Evolutionary conservation across 1,284 basidiomycete species (phyloP).

Genomic region (Fereydounia khargensis): DNA sequence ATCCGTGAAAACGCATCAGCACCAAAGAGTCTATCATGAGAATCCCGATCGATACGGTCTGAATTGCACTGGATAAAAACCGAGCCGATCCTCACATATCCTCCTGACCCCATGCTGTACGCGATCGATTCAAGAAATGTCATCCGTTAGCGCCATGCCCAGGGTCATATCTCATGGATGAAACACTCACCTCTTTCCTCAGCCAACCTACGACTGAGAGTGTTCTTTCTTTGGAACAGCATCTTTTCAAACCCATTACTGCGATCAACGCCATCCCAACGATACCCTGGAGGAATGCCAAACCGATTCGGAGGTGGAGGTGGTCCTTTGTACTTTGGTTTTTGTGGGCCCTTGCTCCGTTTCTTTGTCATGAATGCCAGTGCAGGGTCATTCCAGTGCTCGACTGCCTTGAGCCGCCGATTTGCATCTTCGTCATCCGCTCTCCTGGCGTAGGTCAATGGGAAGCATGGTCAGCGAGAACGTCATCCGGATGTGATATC

Average conservation of each 20-base stretch:
- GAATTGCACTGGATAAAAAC: too few relatives aligned
- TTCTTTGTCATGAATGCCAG: slow-evolving; percentile 81
- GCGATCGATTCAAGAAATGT: too few relatives aligned
- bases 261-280: slow-evolving; percentile 76
- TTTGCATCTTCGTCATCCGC: slow-evolving; percentile 80
- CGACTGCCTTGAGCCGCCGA: slow-evolving; percentile 72
- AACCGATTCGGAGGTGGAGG: slow-evolving; percentile 90
- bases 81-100: slow-evolving; percentile 30
- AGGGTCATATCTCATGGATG: not conserved
- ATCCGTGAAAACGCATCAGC: too few relatives aligned
- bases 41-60: too few relatives aligned
- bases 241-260: slow-evolving; percentile 94
- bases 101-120: slow-evolving; percentile 27
- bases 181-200: slow-evolving; percentile 18
- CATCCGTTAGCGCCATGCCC: too few relatives aligned
- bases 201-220: slow-evolving; percentile 9
- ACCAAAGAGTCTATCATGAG: too few relatives aligned
- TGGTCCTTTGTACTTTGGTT: slow-evolving; percentile 82
- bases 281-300: slow-evolving; percentile 86
- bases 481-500: too few relatives aligned
- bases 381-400: slow-evolving; percentile 92
- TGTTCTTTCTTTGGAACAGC: slow-evolving; percentile 44
- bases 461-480: too few relatives aligned
- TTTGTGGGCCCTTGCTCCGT: slow-evolving; percentile 66
- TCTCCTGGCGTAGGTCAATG: too few relatives aligned